Evolutionary conservation across 2,329 filamentous ascomycete genomes (phyloP), one percentile per base, ranked within the genome.

Genomic region (Colletotrichum phormii): DNA sequence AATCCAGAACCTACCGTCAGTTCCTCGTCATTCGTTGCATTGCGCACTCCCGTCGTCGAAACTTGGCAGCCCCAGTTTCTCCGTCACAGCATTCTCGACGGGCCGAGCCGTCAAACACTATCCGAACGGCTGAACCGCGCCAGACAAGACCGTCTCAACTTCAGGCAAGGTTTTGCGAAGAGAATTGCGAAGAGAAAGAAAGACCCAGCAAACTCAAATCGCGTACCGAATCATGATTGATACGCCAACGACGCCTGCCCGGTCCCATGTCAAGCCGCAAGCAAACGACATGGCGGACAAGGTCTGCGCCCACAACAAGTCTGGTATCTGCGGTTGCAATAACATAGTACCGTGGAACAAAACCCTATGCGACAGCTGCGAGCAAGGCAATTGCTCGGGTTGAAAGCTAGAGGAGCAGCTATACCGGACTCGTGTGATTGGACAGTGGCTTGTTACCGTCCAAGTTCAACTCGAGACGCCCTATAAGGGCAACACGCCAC

Each of bases 271-370:
- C 63, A 22, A 62, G 54, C 71, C 68, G 24, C 26, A 59, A 49
- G 59, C 62, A 46, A 54, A 63, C 58, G 35, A 33, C 12, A 76
- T 77, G 75, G 67, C 75, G 60, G 57, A 75, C 46, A 77, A 77
- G 58, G 67, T 68, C 24, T 77, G 75, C 51, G 75, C 37, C 37
- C 37, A 76, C 54, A 75, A 77, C 70, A 55, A 75, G 18, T 55
- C 59, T 37, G 70, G 37, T 42, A 42, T 72, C 35, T 75, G 75
- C 63, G 68, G 66, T 13, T 77, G 75, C 62, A 51, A 67, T 37
- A 64, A 67, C 53, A 67, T 71, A 18, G 72, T 76, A 61, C 67
- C 75, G 13, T 72, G 73, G 49, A 73, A 67, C 55, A 72, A 76
- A 31, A 75, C 66, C 29, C 69, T 75, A 61, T 77, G 74, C 67